A percentile compares a stretch with the other conserved stretches of the same genome.
Conservation (phyloP, 164 flowering plant species). For the Vitis vinifera region DNA sequence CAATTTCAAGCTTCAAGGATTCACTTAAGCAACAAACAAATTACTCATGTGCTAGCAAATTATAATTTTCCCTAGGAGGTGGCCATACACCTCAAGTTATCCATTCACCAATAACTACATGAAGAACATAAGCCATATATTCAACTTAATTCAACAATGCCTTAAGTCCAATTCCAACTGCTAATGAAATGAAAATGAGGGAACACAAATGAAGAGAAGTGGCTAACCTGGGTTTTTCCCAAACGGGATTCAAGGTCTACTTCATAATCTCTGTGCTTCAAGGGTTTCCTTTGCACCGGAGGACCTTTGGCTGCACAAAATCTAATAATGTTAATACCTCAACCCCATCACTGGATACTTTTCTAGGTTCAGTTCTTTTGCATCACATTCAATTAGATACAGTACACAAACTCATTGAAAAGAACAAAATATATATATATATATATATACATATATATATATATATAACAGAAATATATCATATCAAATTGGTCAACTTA, state of each 20-base stretch:
- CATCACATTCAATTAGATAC: not conserved
- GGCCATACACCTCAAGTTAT: too few species aligned
- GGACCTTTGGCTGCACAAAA: conserved; percentile 76
- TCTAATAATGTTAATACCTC: not conserved
- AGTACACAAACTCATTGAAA: not conserved
- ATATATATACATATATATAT: too few species aligned
- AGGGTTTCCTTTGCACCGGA: conserved; percentile 88
- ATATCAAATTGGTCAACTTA: conserved; percentile 21
- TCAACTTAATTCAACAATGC: too few species aligned
- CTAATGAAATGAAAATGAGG: not conserved
- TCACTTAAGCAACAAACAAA: not conserved
- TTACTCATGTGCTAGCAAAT: too few species aligned
- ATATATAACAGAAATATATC: too few species aligned
- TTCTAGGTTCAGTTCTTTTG: not conserved
- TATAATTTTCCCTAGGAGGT: too few species aligned
- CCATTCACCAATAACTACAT: too few species aligned
- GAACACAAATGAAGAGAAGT: not conserved
- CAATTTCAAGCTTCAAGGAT: not conserved
- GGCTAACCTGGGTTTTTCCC: conserved; percentile 92
- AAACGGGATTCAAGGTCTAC: conserved; percentile 93
- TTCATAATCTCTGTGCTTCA: conserved; percentile 96
- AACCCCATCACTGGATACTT: not conserved
- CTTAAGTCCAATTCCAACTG: too few species aligned
- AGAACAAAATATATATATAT: too few species aligned
- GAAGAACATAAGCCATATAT: too few species aligned